Percentiles rank a stretch among this genome's conserved stretches.
These are phyloP conservation scores for Strigomonas galati DNA, from an alignment of 208 protist genomes.

Conservation along the genomic window DNA sequence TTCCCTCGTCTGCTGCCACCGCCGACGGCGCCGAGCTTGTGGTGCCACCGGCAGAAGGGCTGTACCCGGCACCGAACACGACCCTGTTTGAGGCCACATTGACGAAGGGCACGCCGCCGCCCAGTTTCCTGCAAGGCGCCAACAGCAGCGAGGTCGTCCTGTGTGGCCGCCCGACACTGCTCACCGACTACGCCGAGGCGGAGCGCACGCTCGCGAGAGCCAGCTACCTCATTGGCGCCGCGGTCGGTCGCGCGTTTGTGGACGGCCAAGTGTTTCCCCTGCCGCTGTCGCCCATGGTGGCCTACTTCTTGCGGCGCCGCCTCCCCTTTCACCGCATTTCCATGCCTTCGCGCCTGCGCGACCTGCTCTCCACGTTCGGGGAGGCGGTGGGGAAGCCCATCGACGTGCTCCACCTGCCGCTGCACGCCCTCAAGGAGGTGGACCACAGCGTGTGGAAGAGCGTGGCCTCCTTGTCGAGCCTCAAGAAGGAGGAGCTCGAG, in stretches of 20 bases:
- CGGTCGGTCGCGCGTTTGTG: slow-evolving; percentile 72
- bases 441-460: slow-evolving; percentile 50
- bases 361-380: slow-evolving; percentile 11
- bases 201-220: slow-evolving; percentile 37
- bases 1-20: neutral
- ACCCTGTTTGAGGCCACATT: neutral
- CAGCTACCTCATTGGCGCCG: slow-evolving; percentile 73
- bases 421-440: slow-evolving; percentile 52
- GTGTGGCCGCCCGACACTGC: slow-evolving; percentile 18
- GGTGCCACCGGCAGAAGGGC: slow-evolving; percentile 24
- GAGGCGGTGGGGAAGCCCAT: slow-evolving; percentile 37
- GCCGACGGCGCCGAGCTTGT: slow-evolving; percentile 9
- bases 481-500: slow-evolving; percentile 35
- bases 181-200: slow-evolving; percentile 47
- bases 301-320: slow-evolving; percentile 57
- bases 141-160: slow-evolving; percentile 14
- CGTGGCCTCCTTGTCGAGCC: slow-evolving; percentile 32
- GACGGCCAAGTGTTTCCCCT: slow-evolving; percentile 80
- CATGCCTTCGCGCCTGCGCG: slow-evolving; percentile 14
- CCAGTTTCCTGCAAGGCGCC: neutral
- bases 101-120: neutral
- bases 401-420: slow-evolving; percentile 58
- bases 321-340: slow-evolving; percentile 35
- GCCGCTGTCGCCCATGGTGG: slow-evolving; percentile 56
- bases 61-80: slow-evolving; percentile 14